Evolutionary conservation across 805 yeast species (phyloP).

Genomic region (Wickerhamomyces subpelliculosus): DNA sequence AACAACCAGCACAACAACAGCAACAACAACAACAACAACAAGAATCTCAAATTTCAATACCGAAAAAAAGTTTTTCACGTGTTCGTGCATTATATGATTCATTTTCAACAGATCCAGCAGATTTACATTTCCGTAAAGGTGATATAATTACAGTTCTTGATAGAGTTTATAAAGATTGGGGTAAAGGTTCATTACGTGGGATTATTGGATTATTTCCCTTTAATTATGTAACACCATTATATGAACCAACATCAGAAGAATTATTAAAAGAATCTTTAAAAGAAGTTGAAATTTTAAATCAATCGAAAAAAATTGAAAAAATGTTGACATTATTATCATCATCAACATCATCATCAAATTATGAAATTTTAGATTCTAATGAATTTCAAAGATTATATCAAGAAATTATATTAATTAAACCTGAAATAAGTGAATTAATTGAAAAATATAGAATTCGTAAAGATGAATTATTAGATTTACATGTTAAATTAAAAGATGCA

Average conservation of each 20-base stretch:
- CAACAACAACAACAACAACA: constrained; percentile 8
- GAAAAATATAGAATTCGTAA: constrained; percentile 73
- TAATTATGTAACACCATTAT: constrained; percentile 79
- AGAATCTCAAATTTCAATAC: constrained; percentile 13
- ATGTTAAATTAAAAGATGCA: constrained; percentile 64
- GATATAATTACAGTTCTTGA: constrained; percentile 86
- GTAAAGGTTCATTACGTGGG: constrained; percentile 83
- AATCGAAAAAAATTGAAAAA: constrained; percentile 58
- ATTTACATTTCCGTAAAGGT: constrained; percentile 78
- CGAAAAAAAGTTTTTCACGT: constrained; percentile 34
- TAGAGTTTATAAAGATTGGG: constrained; percentile 89
- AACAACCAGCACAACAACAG: constrained; percentile 12
- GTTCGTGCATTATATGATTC: constrained; percentile 86
- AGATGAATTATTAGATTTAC: constrained; percentile 69
- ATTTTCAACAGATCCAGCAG: constrained; percentile 74
- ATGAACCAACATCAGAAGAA: constrained; percentile 59
- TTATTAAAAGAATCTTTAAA: constrained; percentile 39
- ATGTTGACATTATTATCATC: constrained; percentile 53
- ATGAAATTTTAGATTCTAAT: constrained; percentile 31
- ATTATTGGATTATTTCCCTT: constrained; percentile 84
- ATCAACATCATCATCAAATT: constrained; percentile 22
- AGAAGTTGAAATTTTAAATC: constrained; percentile 48
- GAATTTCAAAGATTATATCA: constrained; percentile 73
- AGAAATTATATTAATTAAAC: constrained; percentile 63
- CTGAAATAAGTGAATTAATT: constrained; percentile 64